Evolutionary conservation across 495 filamentous ascomycete genomes (phyloP), one percentile per base, ranked within the genome.

Genomic region (Cenococcum geophilum): DNA sequence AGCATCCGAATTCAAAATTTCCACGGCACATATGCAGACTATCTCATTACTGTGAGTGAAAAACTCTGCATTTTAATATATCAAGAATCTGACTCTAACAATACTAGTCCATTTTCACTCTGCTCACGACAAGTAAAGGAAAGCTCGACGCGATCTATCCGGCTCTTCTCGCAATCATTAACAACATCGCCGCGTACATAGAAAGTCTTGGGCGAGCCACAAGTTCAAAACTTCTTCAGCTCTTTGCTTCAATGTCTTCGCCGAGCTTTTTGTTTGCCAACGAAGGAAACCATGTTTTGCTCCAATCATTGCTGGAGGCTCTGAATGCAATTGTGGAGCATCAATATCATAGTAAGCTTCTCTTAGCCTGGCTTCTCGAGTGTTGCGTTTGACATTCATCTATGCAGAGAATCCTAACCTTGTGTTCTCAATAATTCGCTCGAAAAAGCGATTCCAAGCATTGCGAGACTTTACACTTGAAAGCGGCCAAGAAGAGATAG

Each of bases 221-320:
- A 11, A 88, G 89, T 68, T 83, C 85, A 22, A 97, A 90, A 74
- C 75, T 97, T 49, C 77, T 97, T 49, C 90, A 97, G 63, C 78
- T 97, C 8, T 97, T 92, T 74, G 84, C 86, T 18, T 93, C 88
- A 1, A 96, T 97, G 90, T 96, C 93, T 6, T 88, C 93, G 0
- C 95, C 95, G 1, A 88, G 85, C 25, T 99, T 97, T 73, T 76
- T 99, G n/a, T 76, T 99, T 21, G 89, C 91, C 5, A 99, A 97
- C 68, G 95, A 99, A 61, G 89, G 82, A 14, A 99, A 99, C 60
- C 89, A 99, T 60, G 74, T 76, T 35, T 81, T 97, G 27, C 77
- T 99, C 25, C 80, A 83, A 20, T 91, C 92, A 0, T 74, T 99
- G 35, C 78, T 99, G 12, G 91, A 96, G 70, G 89, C 90, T 1